Conservation (phyloP, 805 yeast genomes). For the Candida taoyuanica region DNA sequence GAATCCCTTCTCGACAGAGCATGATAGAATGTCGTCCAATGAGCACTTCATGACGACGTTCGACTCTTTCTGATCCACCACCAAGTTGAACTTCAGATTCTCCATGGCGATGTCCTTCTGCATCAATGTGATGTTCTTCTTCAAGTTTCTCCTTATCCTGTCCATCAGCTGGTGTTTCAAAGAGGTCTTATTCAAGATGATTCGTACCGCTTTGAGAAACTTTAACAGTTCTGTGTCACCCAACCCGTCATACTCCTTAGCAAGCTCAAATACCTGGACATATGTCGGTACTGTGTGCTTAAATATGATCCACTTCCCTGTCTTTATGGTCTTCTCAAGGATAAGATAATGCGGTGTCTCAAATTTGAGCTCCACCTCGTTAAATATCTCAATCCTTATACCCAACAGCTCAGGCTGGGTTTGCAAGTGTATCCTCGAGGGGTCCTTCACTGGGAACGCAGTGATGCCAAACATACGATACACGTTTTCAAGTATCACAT, state of each 20-base stretch:
- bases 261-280: constrained; percentile 16
- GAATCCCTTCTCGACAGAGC: constrained; percentile 12
- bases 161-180: constrained; percentile 23
- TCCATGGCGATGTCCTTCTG: constrained; percentile 22
- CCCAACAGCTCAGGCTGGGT: constrained; percentile 28
- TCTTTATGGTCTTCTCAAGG: constrained; percentile 27
- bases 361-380: constrained; percentile 25
- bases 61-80: constrained; percentile 8
- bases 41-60: constrained; percentile 15
- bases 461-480: constrained; percentile 38
- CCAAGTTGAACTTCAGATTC: constrained; percentile 15
- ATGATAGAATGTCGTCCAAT: constrained; percentile 15
- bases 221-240: constrained; percentile 13
- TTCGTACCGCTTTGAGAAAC: constrained; percentile 14
- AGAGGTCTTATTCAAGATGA: constrained; percentile 14
- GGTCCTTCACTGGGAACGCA: constrained; percentile 35
- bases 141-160: constrained; percentile 4
- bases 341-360: constrained; percentile 35
- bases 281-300: constrained; percentile 35
- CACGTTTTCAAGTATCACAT: constrained; percentile 30
- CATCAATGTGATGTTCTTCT: constrained; percentile 10
- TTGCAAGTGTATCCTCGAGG: constrained; percentile 23
- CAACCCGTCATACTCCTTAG: constrained; percentile 17
- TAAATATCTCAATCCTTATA: constrained; percentile 36
- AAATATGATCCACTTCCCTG: constrained; percentile 30